Conservation (phyloP, 495 filamentous ascomycete species). For the Darksidea phi region DNA sequence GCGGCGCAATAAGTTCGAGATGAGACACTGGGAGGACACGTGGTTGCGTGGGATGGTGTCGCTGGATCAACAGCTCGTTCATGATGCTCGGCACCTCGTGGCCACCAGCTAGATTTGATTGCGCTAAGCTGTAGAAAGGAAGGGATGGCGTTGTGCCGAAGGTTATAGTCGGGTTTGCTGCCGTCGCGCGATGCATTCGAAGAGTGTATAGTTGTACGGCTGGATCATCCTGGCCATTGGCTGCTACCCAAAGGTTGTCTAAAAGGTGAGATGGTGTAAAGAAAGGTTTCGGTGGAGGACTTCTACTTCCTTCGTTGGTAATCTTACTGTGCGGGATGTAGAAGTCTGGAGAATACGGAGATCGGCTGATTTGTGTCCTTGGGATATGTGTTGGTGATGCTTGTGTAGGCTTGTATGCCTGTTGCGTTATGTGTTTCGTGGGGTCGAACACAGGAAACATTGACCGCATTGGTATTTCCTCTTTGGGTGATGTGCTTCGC, state of each 20-base stretch:
- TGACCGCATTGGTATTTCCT: conserved; percentile 56
- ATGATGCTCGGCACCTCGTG: conserved; percentile 29
- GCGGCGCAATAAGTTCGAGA: conserved; percentile 35
- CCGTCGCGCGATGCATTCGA: conserved; percentile 41
- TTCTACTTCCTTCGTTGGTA: conserved; percentile 4
- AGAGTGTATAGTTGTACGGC: conserved; percentile 48
- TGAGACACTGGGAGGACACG: conserved; percentile 35
- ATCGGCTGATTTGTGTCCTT: conserved; percentile 54
- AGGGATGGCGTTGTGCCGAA: conserved; percentile 35
- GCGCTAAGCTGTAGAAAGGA: conserved; percentile 40
- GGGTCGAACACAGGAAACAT: conserved; percentile 85
- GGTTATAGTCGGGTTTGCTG: conserved; percentile 25
- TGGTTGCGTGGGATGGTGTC: conserved; percentile 38
- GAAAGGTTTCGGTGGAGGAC: conserved; percentile 23
- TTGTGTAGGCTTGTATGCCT: conserved; percentile 66
- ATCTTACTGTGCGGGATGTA: conserved; percentile 35
- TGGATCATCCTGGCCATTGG: conserved; percentile 54
- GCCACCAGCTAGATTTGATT: conserved; percentile 26
- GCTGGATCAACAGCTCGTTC: conserved; percentile 36
- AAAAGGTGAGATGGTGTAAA: conserved; percentile 49
- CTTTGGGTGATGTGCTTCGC: conserved; percentile 35
- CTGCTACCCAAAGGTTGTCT: conserved; percentile 52
- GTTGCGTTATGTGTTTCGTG: conserved; percentile 63
- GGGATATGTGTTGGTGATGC: conserved; percentile 55
- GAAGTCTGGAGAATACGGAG: conserved; percentile 53